A percentile compares a stretch with the other conserved stretches of the same genome.
Conservation (phyloP, 495 filamentous ascomycete genomes). For the Aspergillus mulundensis region DNA sequence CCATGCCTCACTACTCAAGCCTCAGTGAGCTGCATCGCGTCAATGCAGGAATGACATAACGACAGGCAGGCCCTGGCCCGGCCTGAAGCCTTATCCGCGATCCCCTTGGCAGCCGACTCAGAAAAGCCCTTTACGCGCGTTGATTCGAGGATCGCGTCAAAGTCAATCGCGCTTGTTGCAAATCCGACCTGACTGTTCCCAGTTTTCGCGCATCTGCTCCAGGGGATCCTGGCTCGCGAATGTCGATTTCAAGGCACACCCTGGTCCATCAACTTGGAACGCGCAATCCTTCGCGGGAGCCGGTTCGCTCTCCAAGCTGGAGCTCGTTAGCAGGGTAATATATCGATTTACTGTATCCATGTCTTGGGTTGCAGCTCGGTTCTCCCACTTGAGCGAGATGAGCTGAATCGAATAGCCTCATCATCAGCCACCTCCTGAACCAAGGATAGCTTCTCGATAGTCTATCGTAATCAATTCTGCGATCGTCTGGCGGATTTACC, state of each 20-base stretch:
- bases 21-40: not conserved
- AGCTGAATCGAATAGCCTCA: slow-evolving; percentile 5
- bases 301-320: not conserved
- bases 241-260: slow-evolving; percentile 9
- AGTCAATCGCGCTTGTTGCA: slow-evolving; percentile 24
- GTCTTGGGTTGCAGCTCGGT: not conserved
- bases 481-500: not conserved
- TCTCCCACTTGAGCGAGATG: not conserved
- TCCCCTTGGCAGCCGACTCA: slow-evolving; percentile 17
- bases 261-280: slow-evolving; percentile 7
- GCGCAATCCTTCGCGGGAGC: slow-evolving; percentile 1
- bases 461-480: not conserved
- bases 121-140: slow-evolving; percentile 21
- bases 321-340: not conserved
- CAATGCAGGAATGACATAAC: slow-evolving; percentile 15
- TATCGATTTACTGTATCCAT: not conserved
- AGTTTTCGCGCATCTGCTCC: slow-evolving; percentile 5
- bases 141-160: slow-evolving; percentile 27
- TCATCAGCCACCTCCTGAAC: slow-evolving; percentile 25
- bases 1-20: not conserved
- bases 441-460: not conserved
- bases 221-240: slow-evolving; percentile 8
- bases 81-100: slow-evolving; percentile 14
- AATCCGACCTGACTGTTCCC: slow-evolving; percentile 19
- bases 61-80: not conserved